Evolutionary conservation across 2,329 filamentous ascomycete species (phyloP), one percentile per base, ranked within the genome.

Genomic region (Ceratocystis variospora): DNA sequence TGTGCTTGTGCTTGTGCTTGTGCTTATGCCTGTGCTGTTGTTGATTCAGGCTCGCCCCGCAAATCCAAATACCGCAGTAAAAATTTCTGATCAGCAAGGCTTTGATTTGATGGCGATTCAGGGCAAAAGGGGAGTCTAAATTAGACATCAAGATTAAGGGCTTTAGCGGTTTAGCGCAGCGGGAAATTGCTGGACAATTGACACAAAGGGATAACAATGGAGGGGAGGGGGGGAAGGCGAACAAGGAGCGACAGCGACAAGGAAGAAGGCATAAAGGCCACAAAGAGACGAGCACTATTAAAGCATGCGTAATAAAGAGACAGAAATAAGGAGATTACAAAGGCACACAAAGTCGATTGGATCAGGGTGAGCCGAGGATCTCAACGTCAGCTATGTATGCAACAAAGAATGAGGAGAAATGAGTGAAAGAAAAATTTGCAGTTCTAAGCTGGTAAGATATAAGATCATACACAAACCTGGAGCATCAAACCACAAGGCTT

Each of bases 111-210:
- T 15, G 3, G 28, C 28, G 15, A 59, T 59, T n/a, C 28, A 59
- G 31, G 17, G 55, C 55, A 33, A 59, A 59, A 19, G 55, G 55
- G 28, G 28, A 59, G 55, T 19, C 55, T 37, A 59, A 59, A 59
- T 59, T 59, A 33, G 6, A 37, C 17, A 2, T 59, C 55, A 31
- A 59, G 55, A 59, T 59, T 59, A 33, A 33, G 28, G n/a, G 55
- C 2, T 59, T 37, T n/a, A 53, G 15, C 22, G 48, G 19, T 28
- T 53, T 53, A 59, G 55, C 33, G 28, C 19, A 59, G 55, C 25
- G 55, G 55, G 28, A 28, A 37, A 59, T 59, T 37, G 10, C 55
- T 59, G 55, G 55, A 59, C 55, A 59, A 59, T 59, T 59, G 55
- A 37, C 28, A 45, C n/a, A 62, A 62, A 45, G 59, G 59, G 59